A percentile compares a stretch with the other conserved stretches of the same genome.
These are phyloP conservation scores for Alternaria conjuncta DNA, from an alignment of 2,329 filamentous ascomycete genomes.

Conservation along the genomic window DNA sequence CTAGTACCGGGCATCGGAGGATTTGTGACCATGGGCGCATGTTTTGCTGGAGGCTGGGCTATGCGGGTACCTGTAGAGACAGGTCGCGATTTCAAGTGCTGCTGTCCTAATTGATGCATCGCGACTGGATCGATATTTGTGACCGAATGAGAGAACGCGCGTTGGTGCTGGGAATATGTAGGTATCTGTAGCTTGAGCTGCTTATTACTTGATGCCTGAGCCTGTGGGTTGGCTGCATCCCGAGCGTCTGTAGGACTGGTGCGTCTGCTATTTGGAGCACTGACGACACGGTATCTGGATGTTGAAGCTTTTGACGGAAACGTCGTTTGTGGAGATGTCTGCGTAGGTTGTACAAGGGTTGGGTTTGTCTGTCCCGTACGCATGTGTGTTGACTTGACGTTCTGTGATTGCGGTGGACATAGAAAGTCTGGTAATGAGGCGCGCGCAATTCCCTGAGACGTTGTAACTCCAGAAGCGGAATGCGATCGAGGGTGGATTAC, in stretches of 20 bases:
- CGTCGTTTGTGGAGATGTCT: not conserved
- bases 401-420: constrained; percentile 17
- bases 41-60: not conserved
- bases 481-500: constrained; percentile 14
- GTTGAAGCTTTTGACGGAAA: constrained; percentile 1
- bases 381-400: constrained; percentile 4
- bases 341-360: not conserved
- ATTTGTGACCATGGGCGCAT: not conserved
- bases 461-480: constrained; percentile 10
- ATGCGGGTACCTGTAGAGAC: not conserved
- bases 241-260: constrained; percentile 2
- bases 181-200: not conserved
- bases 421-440: constrained; percentile 20
- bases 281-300: constrained; percentile 21
- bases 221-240: not conserved
- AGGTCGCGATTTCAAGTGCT: not conserved
- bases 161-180: not conserved
- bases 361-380: not conserved
- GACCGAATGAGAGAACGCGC: not conserved
- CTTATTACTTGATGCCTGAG: not conserved
- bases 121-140: not conserved
- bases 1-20: not conserved
- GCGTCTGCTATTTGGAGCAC: constrained; percentile 11
- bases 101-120: not conserved
- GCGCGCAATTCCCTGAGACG: constrained; percentile 10